Conservation (phyloP, 345 rosid genomes). For the Brassica cretica region DNA sequence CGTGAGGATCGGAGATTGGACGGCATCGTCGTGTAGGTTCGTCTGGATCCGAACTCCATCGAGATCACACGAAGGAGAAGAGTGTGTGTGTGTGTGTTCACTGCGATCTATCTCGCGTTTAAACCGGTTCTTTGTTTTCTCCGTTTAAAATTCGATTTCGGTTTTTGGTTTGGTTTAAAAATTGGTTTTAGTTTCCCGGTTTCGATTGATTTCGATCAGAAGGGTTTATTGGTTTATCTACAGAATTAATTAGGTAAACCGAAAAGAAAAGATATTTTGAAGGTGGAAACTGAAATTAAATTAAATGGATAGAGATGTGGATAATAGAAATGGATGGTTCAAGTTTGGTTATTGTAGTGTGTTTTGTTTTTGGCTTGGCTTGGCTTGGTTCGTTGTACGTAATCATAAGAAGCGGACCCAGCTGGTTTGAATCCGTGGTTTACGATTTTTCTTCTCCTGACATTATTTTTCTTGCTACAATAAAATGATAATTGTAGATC, state of each 20-base stretch:
- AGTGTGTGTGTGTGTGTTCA: neutral
- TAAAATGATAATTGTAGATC: neutral
- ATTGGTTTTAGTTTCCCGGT: neutral
- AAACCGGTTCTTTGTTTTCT: neutral
- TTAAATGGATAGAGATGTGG: conserved; percentile 15
- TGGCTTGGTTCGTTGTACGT: conserved; percentile 21
- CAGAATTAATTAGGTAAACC: neutral
- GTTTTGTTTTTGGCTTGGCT: conserved; percentile 23
- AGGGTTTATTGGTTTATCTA: neutral
- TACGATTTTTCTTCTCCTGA: neutral
- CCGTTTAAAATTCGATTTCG: neutral
- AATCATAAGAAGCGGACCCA: conserved; percentile 24
- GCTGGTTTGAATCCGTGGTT: conserved; percentile 24
- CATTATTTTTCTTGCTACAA: neutral
- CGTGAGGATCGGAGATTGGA: conserved; percentile 55
- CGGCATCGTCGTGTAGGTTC: conserved; percentile 46
- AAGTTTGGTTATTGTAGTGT: conserved; percentile 4
- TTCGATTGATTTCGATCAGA: neutral
- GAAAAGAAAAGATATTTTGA: neutral
- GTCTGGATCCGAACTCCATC: conserved; percentile 35
- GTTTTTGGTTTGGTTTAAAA: neutral
- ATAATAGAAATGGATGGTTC: conserved; percentile 31
- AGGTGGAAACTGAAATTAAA: neutral
- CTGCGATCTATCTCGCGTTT: conserved; percentile 4
- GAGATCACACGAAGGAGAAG: conserved; percentile 10